Evolutionary conservation across 2,329 filamentous ascomycete genomes (phyloP), one percentile per base, ranked within the genome.

Genomic region (Claviceps purpurea): DNA sequence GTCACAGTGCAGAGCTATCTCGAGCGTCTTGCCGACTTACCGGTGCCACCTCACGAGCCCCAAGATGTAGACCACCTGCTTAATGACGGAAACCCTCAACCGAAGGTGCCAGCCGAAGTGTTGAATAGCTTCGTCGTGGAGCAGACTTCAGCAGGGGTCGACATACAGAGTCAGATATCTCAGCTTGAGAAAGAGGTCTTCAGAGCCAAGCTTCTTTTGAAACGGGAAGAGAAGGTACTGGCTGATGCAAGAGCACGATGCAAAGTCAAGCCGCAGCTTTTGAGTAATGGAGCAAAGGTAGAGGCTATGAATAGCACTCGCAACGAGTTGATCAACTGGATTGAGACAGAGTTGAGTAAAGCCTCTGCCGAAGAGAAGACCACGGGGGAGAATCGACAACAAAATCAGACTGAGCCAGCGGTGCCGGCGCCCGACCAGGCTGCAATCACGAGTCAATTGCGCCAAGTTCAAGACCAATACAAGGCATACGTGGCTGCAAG

Each of bases 261-360:
- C 5, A 64, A 69, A 18, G 60, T 63, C 43, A 63, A 67, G 8
- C 66, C 68, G 1, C 65, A 66, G 42, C 61, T 61, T 18, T 58
- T 73, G 41, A 67, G 66, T 54, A 64, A 67, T 42, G 61, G 62
- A 3, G 62, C 68, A 16, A 77, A 75, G 55, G 57, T 80, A 2
- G 68, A 72, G 47, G 81, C 81, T 14, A 65, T 85, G 10, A 73
- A 72, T 43, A 67, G 67, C 7, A 78, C 81, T 11, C 73, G 82
- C 16, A 74, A 76, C 50, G 77, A 79, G 55, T 70, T 85, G 49
- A 84, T 85, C 54, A 70, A 66, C 52, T 85, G 81, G 81, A 82
- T 85, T 52, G 81, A 85, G 62, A 68, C 67, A 5, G 82, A 84
- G 61, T 65, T 85, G 22, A 68, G 72, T 50, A 78, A 76, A 51